Evolutionary conservation across 2,329 filamentous ascomycete species (phyloP), one percentile per base, ranked within the genome.

Genomic region (Pseudopyrenochaeta lycopersici): DNA sequence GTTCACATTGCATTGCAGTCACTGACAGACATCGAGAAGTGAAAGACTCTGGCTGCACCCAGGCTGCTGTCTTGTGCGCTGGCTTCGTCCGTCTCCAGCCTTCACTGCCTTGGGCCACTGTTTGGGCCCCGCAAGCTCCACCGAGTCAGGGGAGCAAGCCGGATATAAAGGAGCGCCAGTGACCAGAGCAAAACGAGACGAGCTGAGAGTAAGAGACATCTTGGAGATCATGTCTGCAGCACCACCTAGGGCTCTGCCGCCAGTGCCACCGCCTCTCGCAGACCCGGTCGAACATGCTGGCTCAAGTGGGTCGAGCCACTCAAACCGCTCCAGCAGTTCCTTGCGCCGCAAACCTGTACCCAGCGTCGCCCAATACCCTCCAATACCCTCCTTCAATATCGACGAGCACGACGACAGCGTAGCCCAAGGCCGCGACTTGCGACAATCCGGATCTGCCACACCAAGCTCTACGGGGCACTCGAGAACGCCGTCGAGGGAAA

Each of bases 381-480:
- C 68, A 7, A 69, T 73, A 14, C 67, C 73, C 7, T 71, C 70
- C 12, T 69, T 74, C 57, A 71, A 56, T 40, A 66, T 72, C 49
- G 61, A 66, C 54, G 68, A 71, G 21, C 71, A 73, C 50, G 56
- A 67, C 42, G 66, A 71, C 40, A 62, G 64, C 32, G 58, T 60
- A 45, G 64, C 64, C 18, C 63, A 66, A 29, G 68, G 68, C 6
- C 69, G 70, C 23, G 64, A 74, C 10, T 74, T 71, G 31, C 64
- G 67, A 52, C 68, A 74, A 54, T 76, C 71, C 5, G 68, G 57
- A 10, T 73, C 71, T 27, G 75, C 73, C 17, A 58, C 60, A 31
- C 59, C 66, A 11, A 76, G 70, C 52, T 73, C 71, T 10, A 54
- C 55, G 20, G 67, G 68, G 3, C 73, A 76, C 56, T 76, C 74